Base-by-base conservation (phyloP, 345 rosid species). In the Gossypium turneri region DNA sequence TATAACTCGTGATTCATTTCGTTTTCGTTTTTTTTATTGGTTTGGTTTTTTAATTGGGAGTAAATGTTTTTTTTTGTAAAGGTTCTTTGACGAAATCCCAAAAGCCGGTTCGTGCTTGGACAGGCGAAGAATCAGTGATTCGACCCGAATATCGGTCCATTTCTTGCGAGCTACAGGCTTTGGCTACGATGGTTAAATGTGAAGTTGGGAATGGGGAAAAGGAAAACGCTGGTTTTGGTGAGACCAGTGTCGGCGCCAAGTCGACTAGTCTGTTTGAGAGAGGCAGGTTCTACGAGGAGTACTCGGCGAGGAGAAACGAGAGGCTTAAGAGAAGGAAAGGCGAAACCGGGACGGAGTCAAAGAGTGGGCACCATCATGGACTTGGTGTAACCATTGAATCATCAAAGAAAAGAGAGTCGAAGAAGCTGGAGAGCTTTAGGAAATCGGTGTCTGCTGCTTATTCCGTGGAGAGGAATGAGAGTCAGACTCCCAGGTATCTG, bases 251-350 rank as follows among this genome's bases (percentile, higher is more conserved):
- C 38, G 71, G 57, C 17, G 47, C 80, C 2, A 76, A 79, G 13
- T 81, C 90, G 1, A 81, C 72, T 78, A 78, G 90, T 8, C 38
- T 86, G 12, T 90, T 95, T 68, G 89, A 89, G 84, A 89, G 99
- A 71, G 99, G 99, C 25, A 88, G 90, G 77, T 88, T 90, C 48
- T 95, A 95, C 48, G 98, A 92, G 1, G 89, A 82, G 81, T 95
- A 95, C 75, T 81, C 97, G 0, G 98, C 93, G 0, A 83, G 87
- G 78, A 90, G 99, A 79, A 92, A 90, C 75, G 99, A 95, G 86
- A 74, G 90, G 81, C 82, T 95, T 82, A 89, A 59, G 80, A 83
- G 88, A 80, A 95, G 88, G 74, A 77, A 83, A 25, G 85, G 80
- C 9, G 93, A 72, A 20, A 52, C 44, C 0, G 78, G 61, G 24